A percentile compares a stretch with the other conserved stretches of the same genome.
These are phyloP conservation scores for Vigna mungo DNA, from an alignment of 306 rosid species.

Conservation along the genomic window DNA sequence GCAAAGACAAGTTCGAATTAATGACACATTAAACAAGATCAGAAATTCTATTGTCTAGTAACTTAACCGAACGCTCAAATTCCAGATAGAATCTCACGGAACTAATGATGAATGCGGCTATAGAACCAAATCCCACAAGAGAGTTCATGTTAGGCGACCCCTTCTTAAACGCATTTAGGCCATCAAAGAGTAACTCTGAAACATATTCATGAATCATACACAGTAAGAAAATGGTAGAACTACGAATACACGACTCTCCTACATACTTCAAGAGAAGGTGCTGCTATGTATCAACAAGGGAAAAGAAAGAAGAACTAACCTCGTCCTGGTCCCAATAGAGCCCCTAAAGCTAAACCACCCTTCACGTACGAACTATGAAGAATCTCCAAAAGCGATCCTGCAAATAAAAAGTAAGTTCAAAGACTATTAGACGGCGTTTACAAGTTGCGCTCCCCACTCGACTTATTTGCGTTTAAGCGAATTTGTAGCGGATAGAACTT, in stretches of 20 bases:
- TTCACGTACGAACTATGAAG: constrained; percentile 90
- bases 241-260: background rate
- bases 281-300: constrained; percentile 16
- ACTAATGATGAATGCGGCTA: constrained; percentile 91
- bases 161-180: constrained; percentile 77
- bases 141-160: constrained; percentile 99
- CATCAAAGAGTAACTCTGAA: constrained; percentile 91
- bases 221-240: constrained; percentile 22
- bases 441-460: background rate
- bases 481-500: background rate
- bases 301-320: constrained; percentile 61
- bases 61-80: constrained; percentile 41
- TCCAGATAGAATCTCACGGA: constrained; percentile 63
- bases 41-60: constrained; percentile 37
- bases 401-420: constrained; percentile 6
- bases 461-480: background rate
- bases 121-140: constrained; percentile 93
- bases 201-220: constrained; percentile 22
- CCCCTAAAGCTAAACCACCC: constrained; percentile 82
- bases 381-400: constrained; percentile 67
- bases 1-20: constrained; percentile 37
- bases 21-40: constrained; percentile 29
- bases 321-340: constrained; percentile 95
- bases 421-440: background rate
- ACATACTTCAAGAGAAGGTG: constrained; percentile 1